These are phyloP conservation scores for Verticillium dahliae DNA, from an alignment of 2,329 filamentous ascomycete genomes.

Conservation along the genomic window DNA sequence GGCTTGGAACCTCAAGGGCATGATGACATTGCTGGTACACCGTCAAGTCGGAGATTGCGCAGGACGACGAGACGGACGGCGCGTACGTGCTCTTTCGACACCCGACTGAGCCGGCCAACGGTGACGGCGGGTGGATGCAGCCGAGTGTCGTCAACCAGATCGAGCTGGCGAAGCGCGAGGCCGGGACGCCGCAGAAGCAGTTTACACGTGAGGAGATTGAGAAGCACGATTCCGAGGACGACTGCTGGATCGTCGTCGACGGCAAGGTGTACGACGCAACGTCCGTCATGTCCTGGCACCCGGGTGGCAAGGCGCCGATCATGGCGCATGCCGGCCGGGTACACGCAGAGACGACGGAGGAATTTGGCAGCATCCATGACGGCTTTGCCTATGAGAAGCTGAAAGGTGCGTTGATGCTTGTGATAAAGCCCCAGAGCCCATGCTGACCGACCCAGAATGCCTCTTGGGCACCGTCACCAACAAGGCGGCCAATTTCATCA, in stretches of 20 bases:
- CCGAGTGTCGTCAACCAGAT: slow-evolving; percentile 36
- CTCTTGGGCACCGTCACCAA: slow-evolving; percentile 40
- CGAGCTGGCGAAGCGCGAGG: slow-evolving; percentile 33
- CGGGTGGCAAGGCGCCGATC: slow-evolving; percentile 39
- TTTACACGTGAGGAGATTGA: slow-evolving; percentile 48
- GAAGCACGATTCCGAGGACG: slow-evolving; percentile 37
- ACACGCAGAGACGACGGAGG: slow-evolving; percentile 39
- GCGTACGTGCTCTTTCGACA: slow-evolving; percentile 34
- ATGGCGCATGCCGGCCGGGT: slow-evolving; percentile 42
- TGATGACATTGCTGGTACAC: slow-evolving; percentile 49
- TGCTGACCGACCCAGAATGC: slow-evolving; percentile 30
- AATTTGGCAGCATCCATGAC: slow-evolving; percentile 44
- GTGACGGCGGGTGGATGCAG: slow-evolving; percentile 44
- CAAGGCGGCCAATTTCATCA: slow-evolving; percentile 39
- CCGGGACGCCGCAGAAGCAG: slow-evolving; percentile 37
- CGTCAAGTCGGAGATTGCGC: slow-evolving; percentile 32
- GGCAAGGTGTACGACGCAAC: slow-evolving; percentile 45
- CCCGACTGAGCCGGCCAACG: slow-evolving; percentile 34
- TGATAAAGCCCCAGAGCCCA: background rate
- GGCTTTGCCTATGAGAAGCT: slow-evolving; percentile 42
- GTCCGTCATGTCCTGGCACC: slow-evolving; percentile 39
- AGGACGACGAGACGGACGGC: slow-evolving; percentile 19
- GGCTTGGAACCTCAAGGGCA: slow-evolving; percentile 42
- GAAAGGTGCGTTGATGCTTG: slow-evolving; percentile 20
- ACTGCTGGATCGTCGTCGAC: slow-evolving; percentile 48